Base-by-base conservation (phyloP, 129 eudicot genomes). In the Tagetes erecta region DNA sequence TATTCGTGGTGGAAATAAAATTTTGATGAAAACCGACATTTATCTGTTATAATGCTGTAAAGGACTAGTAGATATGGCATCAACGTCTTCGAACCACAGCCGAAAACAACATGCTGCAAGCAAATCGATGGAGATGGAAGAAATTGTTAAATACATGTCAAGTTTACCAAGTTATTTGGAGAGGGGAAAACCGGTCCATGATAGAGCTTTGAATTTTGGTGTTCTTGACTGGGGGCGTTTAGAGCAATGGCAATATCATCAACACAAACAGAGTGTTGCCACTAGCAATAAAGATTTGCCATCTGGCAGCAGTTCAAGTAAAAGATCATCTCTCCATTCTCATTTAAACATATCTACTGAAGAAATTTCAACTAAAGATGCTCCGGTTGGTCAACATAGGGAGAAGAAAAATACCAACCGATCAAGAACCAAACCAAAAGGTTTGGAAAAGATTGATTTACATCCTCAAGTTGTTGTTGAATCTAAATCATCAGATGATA, bases 91-190 rank as follows among this genome's bases (percentile, higher is more conserved):
- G 77, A 77, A 77, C 14, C 51, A 68, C 27, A 60, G 51, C 52
- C 27, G 27, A 20, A 60, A 57, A 77, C 58, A 52, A 74, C 74
- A 64, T 6, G 71, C 34, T 77, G 74, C 82, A 82, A 76, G 76
- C 63, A 85, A 74, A 79, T 75, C 6, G 4, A 11, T 0, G 7
- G 80, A 86, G 46, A 87, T 75, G 37, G 98, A 89, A 33, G 98
- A 92, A 80, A 81, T 92, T 20, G 94, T 92, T 52, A 86, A 70
- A 78, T 81, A 85, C 84, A 92, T 89, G 98, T 85, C 98, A 47
- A 87, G 79, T 71, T 84, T 92, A 64, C 98, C 98, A 3, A 82
- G 70, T 81, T 92, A 77, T 78, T 80, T 92, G 76, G 94, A 89
- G 75, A 84, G 77, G 50, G 96, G 96, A 51, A 85, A 82, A 71